Conservation (phyloP, 441 rosid genomes). For the Brassica balearica region DNA sequence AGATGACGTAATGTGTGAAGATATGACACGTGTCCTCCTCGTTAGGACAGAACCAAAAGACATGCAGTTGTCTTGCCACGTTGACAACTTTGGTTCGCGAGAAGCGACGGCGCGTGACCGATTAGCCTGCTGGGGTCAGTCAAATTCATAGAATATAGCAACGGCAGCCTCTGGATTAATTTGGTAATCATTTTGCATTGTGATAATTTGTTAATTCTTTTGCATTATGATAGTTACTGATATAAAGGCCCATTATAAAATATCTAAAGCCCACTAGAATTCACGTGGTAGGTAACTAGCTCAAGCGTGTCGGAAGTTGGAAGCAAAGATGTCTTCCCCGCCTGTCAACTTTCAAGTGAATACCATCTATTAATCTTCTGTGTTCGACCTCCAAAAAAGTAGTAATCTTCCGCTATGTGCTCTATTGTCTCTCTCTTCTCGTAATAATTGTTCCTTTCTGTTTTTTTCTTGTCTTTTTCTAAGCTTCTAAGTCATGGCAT, state of each 20-base stretch:
- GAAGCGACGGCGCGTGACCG: slow-evolving; percentile 39
- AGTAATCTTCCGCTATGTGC: slow-evolving; percentile 19
- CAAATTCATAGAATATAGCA: not conserved
- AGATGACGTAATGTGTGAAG: not conserved
- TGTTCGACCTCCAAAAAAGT: slow-evolving; percentile 6
- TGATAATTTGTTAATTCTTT: too few relatives aligned
- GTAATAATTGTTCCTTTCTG: slow-evolving; percentile 17
- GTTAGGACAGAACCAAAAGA: slow-evolving; percentile 19
- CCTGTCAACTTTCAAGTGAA: slow-evolving; percentile 82
- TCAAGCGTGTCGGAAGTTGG: slow-evolving; percentile 11
- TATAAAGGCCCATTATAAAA: not conserved
- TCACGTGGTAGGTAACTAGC: slow-evolving; percentile 1
- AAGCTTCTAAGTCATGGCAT: slow-evolving; percentile 26
- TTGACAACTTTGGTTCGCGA: slow-evolving; percentile 2
- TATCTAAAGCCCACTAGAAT: not conserved
- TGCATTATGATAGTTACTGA: too few relatives aligned
- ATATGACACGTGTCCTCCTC: slow-evolving; percentile 47
- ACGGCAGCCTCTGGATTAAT: not conserved
- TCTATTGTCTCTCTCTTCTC: slow-evolving; percentile 5
- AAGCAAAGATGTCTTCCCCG: slow-evolving; percentile 59
- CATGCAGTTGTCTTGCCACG: slow-evolving; percentile 49
- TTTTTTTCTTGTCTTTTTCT: not conserved
- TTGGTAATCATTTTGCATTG: not conserved
- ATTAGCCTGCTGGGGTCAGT: slow-evolving; percentile 4
- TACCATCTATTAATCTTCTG: not conserved